phyloP scores from a whole-genome alignment of 2,329 filamentous ascomycete genomes.

The Leptographium radiaticola region DNA sequence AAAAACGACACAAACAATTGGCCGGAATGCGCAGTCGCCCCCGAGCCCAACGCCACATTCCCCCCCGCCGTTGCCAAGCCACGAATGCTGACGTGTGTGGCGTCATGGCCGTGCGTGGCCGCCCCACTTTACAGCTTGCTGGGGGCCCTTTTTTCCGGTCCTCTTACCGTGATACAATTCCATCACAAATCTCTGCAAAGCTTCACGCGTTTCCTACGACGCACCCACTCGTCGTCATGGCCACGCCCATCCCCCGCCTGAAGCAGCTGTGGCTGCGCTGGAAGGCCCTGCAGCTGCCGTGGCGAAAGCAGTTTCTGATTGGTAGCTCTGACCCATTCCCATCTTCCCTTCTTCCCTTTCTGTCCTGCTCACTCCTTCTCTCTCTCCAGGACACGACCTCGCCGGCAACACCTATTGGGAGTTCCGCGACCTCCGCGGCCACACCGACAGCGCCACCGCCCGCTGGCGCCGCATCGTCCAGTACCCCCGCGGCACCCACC shows the following conservation, averaged over 20 bases:
- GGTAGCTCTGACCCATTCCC: constrained; percentile 26
- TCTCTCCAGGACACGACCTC: constrained; percentile 43
- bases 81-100: too few species aligned
- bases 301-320: constrained; percentile 49
- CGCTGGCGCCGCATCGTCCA: constrained; percentile 50
- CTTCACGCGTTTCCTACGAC: background rate
- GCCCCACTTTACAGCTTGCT: too few species aligned
- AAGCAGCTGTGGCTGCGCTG: constrained; percentile 42
- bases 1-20: too few species aligned
- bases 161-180: too few species aligned
- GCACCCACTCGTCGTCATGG: constrained; percentile 8
- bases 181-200: too few species aligned
- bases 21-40: too few species aligned
- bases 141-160: too few species aligned
- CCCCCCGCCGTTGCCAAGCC: too few species aligned
- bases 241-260: constrained; percentile 24
- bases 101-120: too few species aligned
- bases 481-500: constrained; percentile 40
- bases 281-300: constrained; percentile 49
- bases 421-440: constrained; percentile 38
- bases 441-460: constrained; percentile 16
- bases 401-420: constrained; percentile 58
- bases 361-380: background rate
- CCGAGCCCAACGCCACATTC: too few species aligned
- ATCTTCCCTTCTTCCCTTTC: background rate